Evolutionary conservation across 2,329 filamentous ascomycete genomes (phyloP).

Genomic region (Ophiostoma triangulosporum): DNA sequence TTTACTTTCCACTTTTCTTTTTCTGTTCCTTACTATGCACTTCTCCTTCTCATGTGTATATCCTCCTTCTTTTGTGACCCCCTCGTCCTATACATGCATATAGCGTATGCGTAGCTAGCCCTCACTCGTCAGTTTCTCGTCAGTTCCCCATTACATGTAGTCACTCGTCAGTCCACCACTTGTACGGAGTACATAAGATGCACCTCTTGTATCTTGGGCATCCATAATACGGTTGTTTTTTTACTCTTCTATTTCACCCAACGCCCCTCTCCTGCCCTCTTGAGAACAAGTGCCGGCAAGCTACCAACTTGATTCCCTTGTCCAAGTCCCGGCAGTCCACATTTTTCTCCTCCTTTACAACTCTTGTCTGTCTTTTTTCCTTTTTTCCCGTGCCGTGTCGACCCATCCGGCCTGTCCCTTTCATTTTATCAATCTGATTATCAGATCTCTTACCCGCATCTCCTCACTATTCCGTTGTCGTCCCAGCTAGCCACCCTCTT

Average conservation of each 20-base stretch:
- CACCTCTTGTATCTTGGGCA: too few relatives aligned
- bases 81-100: too few relatives aligned
- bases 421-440: constrained; percentile 3
- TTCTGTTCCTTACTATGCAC: background rate
- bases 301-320: background rate
- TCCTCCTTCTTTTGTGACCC: background rate
- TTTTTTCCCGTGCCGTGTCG: background rate
- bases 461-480: background rate
- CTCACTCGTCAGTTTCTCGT: background rate
- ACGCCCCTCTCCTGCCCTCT: background rate
- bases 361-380: background rate
- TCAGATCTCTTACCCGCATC: background rate
- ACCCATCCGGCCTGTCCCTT: background rate
- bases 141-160: background rate
- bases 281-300: background rate
- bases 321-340: background rate
- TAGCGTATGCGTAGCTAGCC: background rate
- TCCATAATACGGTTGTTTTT: background rate
- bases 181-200: too few relatives aligned
- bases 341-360: background rate
- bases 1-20: background rate
- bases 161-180: too few relatives aligned
- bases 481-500: background rate
- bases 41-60: background rate
- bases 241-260: background rate